Conservation (phyloP, 176 grass and related monocot species). For the Echinochloa phyllopogon region DNA sequence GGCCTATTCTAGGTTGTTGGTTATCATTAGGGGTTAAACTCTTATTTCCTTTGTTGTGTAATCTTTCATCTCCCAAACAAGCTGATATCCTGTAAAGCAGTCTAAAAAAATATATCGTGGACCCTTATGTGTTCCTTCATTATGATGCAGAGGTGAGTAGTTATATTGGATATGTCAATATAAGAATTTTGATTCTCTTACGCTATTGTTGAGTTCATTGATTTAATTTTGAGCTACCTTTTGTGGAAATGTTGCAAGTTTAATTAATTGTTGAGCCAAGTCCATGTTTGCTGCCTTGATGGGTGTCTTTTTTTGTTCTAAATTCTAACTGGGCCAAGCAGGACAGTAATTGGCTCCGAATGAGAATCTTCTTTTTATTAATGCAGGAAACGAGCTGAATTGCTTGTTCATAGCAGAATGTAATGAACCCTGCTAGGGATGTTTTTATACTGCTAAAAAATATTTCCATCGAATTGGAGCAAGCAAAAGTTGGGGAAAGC, state of each 20-base stretch:
- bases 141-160: not conserved
- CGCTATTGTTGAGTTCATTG: not conserved
- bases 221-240: not conserved
- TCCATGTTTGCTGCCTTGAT: not conserved
- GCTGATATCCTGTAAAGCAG: slow-evolving; percentile 11
- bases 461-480: no score
- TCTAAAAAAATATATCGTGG: not conserved
- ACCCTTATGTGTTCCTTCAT: not conserved
- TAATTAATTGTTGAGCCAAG: not conserved
- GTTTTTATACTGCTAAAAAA: no score
- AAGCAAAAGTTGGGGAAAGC: no score
- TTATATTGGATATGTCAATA: not conserved
- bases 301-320: no score
- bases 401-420: not conserved
- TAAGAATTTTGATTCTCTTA: not conserved
- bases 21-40: slow-evolving; percentile 19
- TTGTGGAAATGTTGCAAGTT: not conserved
- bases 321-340: slow-evolving; percentile 3
- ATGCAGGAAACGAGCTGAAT: not conserved
- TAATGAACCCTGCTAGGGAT: not conserved
- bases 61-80: slow-evolving; percentile 27
- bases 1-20: slow-evolving; percentile 11
- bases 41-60: not conserved
- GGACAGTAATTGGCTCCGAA: not conserved
- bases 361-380: not conserved